Evolutionary conservation across 1,139 yeast species (phyloP).

Genomic region (Yamadazyma pseudoaaseri): DNA sequence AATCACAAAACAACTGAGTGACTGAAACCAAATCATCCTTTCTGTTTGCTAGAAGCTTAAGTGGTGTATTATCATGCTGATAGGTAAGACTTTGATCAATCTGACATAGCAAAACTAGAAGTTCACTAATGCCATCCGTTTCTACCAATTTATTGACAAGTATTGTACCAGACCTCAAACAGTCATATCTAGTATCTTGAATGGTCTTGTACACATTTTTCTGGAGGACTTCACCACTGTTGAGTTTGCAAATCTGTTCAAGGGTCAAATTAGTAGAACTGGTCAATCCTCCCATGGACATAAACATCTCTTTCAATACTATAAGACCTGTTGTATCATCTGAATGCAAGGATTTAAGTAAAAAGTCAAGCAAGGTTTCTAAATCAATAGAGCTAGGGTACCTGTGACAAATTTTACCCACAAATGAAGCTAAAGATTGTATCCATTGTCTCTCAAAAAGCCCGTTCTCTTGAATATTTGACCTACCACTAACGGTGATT

Average conservation of each 20-base stretch:
- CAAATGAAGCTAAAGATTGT: slow-evolving; percentile 65
- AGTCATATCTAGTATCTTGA: slow-evolving; percentile 54
- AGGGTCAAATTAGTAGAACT: slow-evolving; percentile 62
- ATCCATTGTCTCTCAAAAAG: slow-evolving; percentile 83
- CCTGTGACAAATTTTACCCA: slow-evolving; percentile 59
- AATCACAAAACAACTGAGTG: slow-evolving; percentile 60
- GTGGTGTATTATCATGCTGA: slow-evolving; percentile 47
- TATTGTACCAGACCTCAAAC: slow-evolving; percentile 49
- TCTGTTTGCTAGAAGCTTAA: slow-evolving; percentile 69
- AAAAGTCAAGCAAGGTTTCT: slow-evolving; percentile 54
- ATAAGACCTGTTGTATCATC: slow-evolving; percentile 66
- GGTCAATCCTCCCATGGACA: slow-evolving; percentile 82
- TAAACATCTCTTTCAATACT: slow-evolving; percentile 66
- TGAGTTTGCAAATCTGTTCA: slow-evolving; percentile 64
- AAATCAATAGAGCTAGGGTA: slow-evolving; percentile 53
- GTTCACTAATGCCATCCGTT: slow-evolving; percentile 53
- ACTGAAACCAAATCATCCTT: slow-evolving; percentile 71
- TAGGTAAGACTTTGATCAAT: slow-evolving; percentile 44
- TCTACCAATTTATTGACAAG: slow-evolving; percentile 50
- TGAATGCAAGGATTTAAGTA: slow-evolving; percentile 63
- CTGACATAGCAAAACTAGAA: slow-evolving; percentile 62
- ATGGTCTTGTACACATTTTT: slow-evolving; percentile 60
- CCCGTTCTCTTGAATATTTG: slow-evolving; percentile 75
- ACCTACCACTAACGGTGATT: slow-evolving; percentile 63
- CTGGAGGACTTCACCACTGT: slow-evolving; percentile 62